A percentile compares a stretch with the other conserved stretches of the same genome.
Conservation (phyloP, 768 basidiomycete species). For the Boletus vermiculosoides region DNA sequence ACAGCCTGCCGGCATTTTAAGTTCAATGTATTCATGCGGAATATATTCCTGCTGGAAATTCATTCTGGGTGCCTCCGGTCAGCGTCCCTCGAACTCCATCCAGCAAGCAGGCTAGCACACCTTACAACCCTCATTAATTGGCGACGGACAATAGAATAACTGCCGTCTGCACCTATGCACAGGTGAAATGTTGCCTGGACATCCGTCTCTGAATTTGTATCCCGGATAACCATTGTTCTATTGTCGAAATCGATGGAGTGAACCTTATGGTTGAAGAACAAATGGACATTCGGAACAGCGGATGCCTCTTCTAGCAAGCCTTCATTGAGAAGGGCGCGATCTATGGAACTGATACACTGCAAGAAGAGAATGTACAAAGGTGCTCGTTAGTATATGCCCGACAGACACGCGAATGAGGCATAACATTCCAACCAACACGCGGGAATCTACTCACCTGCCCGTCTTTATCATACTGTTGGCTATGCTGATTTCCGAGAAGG, state of each 20-base stretch:
- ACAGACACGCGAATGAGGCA: constrained; percentile 22
- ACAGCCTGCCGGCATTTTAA: constrained; percentile 86
- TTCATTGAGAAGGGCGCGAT: constrained; percentile 84
- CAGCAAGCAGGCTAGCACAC: constrained; percentile 44
- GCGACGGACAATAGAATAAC: constrained; percentile 84
- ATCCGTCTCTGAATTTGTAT: constrained; percentile 43
- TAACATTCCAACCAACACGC: constrained; percentile 10
- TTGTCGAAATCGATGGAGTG: constrained; percentile 71
- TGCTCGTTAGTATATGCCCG: constrained; percentile 24
- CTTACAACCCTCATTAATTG: constrained; percentile 95
- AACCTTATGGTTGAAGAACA: constrained; percentile 83
- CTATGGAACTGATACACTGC: constrained; percentile 93
- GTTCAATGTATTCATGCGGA: constrained; percentile 93
- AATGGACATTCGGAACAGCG: constrained; percentile 56
- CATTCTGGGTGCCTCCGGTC: constrained; percentile 59
- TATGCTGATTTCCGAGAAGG: constrained; percentile 64
- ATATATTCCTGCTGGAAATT: constrained; percentile 95
- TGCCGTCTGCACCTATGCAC: constrained; percentile 92
- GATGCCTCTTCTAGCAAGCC: constrained; percentile 76
- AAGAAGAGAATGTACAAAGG: constrained; percentile 22
- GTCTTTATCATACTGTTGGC: constrained; percentile 84
- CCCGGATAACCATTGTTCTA: constrained; percentile 52
- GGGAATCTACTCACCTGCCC: constrained; percentile 65
- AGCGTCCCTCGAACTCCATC: constrained; percentile 10
- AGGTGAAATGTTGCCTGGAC: constrained; percentile 62